Evolutionary conservation across 306 rosid genomes (phyloP).

Genomic region (Pyrus pyrifolia): DNA sequence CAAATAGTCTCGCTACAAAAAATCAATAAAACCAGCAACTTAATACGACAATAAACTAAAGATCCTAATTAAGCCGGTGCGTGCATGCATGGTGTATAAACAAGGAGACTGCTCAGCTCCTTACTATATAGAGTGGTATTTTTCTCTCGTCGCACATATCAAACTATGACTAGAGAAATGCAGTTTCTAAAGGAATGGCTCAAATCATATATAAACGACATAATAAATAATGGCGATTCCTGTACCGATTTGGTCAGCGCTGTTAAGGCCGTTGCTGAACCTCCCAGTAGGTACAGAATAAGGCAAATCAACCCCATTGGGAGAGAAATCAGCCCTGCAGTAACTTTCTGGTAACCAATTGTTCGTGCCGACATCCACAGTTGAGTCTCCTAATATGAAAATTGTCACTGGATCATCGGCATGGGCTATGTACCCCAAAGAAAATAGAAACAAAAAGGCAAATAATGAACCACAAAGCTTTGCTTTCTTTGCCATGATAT

Average conservation of each 20-base stretch:
- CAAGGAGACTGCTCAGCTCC: too few relatives aligned
- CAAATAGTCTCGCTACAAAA: conserved; percentile 24
- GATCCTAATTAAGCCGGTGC: neutral
- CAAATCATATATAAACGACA: too few relatives aligned
- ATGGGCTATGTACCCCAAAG: neutral
- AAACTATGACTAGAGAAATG: too few relatives aligned
- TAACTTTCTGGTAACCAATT: neutral
- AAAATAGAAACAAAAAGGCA: neutral
- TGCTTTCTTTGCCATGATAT: neutral
- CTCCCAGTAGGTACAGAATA: conserved; percentile 40
- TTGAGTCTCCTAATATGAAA: conserved; percentile 58
- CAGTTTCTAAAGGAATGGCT: too few relatives aligned
- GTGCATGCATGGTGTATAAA: neutral
- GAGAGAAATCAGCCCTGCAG: conserved; percentile 35
- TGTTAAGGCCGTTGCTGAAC: conserved; percentile 54
- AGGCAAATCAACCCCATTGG: conserved; percentile 43
- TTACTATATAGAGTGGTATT: too few relatives aligned
- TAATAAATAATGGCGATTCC: too few relatives aligned
- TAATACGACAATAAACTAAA: neutral
- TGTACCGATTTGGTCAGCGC: conserved; percentile 45
- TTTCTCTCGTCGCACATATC: too few relatives aligned
- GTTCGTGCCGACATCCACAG: conserved; percentile 53
- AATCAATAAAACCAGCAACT: neutral
- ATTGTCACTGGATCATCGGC: conserved; percentile 4
- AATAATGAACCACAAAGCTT: neutral